Conservation (phyloP, 2,329 filamentous ascomycete species). For the Lachnellula arida region DNA sequence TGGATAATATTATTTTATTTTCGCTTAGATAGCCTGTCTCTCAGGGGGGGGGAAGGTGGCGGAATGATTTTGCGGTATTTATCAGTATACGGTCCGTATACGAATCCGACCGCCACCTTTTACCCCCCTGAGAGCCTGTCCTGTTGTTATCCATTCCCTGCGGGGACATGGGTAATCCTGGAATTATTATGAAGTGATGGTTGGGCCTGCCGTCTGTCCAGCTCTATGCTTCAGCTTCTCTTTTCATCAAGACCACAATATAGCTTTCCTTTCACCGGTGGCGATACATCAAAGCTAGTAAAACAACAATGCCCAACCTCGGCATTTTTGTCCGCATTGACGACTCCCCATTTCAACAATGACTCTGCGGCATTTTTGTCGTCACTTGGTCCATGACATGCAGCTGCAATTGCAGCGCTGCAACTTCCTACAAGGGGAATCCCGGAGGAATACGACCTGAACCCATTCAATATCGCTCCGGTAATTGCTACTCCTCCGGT, state of each 20-base stretch:
- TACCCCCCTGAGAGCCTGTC: too few relatives aligned
- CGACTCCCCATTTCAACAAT: background rate
- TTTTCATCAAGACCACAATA: background rate
- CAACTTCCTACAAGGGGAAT: conserved; percentile 5
- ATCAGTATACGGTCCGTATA: too few relatives aligned
- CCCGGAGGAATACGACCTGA: background rate
- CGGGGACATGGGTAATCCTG: too few relatives aligned
- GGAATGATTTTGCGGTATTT: too few relatives aligned
- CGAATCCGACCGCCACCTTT: too few relatives aligned
- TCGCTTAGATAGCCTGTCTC: too few relatives aligned
- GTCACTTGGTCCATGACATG: background rate
- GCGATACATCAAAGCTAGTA: conserved; percentile 5
- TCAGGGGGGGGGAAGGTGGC: too few relatives aligned
- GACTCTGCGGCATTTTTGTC: background rate
- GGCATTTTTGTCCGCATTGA: background rate
- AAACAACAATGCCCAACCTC: conserved; percentile 7
- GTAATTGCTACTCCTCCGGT: conserved; percentile 3
- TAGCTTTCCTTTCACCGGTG: conserved; percentile 30
- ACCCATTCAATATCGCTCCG: background rate
- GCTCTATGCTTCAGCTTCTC: too few relatives aligned
- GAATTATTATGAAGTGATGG: too few relatives aligned
- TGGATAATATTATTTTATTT: too few relatives aligned
- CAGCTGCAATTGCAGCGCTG: conserved; percentile 3
- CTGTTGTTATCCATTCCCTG: too few relatives aligned
- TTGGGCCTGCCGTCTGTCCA: too few relatives aligned